Evolutionary conservation across 31 red algal species (phyloP).

Genomic region (Endocladia muricata): DNA sequence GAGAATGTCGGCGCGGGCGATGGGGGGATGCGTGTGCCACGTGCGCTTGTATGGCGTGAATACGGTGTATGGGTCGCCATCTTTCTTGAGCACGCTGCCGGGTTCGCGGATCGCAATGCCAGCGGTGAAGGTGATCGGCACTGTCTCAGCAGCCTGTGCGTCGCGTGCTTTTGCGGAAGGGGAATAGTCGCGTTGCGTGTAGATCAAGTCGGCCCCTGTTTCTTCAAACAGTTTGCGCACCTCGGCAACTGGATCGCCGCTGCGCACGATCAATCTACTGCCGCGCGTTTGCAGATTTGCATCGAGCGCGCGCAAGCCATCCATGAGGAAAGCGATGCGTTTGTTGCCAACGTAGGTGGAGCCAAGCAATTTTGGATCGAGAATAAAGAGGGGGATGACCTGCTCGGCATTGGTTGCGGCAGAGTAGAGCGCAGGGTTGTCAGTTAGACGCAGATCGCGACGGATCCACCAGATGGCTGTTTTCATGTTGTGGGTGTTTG

Average conservation of each 20-base stretch:
- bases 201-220: background rate
- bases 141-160: background rate
- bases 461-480: background rate
- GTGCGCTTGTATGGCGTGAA: background rate
- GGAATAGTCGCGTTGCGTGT: background rate
- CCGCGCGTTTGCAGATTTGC: background rate
- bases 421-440: conserved; percentile 11
- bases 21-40: background rate
- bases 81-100: background rate
- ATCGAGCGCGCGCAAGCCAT: background rate
- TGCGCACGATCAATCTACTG: background rate
- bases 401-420: background rate
- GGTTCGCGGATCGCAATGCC: background rate
- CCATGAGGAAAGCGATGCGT: background rate
- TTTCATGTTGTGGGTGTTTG: background rate
- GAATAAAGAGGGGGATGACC: background rate
- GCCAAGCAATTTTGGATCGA: conserved; percentile 2
- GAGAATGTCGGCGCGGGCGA: background rate
- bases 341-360: background rate
- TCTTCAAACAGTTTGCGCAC: background rate
- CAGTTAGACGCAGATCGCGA: background rate
- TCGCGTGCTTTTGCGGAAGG: background rate
- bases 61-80: background rate
- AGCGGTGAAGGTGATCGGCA: background rate
- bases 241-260: background rate